These are phyloP conservation scores for Casuarina cunninghamiana DNA, from an alignment of 306 rosid genomes.

Conservation along the genomic window DNA sequence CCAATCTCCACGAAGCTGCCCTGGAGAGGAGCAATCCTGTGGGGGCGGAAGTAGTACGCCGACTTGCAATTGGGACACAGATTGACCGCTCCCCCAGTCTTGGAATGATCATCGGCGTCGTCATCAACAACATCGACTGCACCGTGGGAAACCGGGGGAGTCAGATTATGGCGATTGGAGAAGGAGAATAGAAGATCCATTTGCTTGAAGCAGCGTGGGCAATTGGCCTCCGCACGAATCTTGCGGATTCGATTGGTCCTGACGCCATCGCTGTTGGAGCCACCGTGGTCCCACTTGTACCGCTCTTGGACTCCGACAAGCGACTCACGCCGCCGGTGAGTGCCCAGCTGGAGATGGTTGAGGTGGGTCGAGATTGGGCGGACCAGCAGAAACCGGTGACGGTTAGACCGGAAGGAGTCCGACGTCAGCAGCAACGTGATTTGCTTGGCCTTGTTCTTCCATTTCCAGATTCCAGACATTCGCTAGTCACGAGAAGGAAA, in stretches of 20 bases:
- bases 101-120: conserved; percentile 29
- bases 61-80: conserved; percentile 87
- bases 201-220: conserved; percentile 85
- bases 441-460: conserved; percentile 55
- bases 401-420: conserved; percentile 23
- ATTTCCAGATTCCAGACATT: conserved; percentile 61
- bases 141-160: conserved; percentile 23
- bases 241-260: conserved; percentile 40
- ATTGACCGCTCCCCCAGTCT: conserved; percentile 47
- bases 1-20: conserved; percentile 92
- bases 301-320: conserved; percentile 71
- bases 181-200: conserved; percentile 58
- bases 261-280: conserved; percentile 47
- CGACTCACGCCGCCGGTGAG: conserved; percentile 52
- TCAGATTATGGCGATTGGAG: conserved; percentile 51
- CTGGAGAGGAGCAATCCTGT: conserved; percentile 65
- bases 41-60: conserved; percentile 79
- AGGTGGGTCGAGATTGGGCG: conserved; percentile 55
- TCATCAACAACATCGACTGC: conserved; percentile 6
- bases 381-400: conserved; percentile 36
- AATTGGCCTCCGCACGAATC: conserved; percentile 87
- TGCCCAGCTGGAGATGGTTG: conserved; percentile 41
- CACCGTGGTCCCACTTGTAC: conserved; percentile 94
- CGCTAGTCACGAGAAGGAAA: neutral
- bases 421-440: conserved; percentile 30